Base-by-base conservation (phyloP, 768 basidiomycete species). In the Paxillus ammoniavirescens region DNA sequence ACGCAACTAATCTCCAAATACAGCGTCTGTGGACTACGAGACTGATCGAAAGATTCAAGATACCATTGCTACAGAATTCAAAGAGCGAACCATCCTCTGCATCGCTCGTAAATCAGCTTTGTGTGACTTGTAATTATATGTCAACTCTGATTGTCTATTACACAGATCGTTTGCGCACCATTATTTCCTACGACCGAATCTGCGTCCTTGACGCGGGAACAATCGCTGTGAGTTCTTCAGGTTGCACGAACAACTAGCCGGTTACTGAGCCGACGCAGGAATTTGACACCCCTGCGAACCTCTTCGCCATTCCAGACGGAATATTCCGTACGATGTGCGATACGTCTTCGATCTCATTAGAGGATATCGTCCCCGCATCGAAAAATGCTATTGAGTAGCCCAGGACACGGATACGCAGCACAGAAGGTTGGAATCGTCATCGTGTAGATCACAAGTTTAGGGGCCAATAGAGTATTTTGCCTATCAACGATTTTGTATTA, bases 31-130 rank as follows among this genome's bases (percentile, higher is more conserved):
- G 28, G 91, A 93, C 61, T 89, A 86, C 60, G 91, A 91, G 70
- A 95, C 92, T 0, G 94, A 97, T 72, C 75, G 84, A 53, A 91
- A 90, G 67, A 93, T 98, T 55, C 94, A 97, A 65, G 81, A 89
- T 57, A 96, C 94, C 5, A 96, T 98, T 57, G 80, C 90, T 1
- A 76, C 77, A 46, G 87, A 89, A 73, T 98, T 96, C 74, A 73
- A 78, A 42, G 86, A 93, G 67, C 84, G 86, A 58, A 96, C 94
- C 0, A 81, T 95, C 50, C 71, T 95, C 14, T 93, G 89, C 69
- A 94, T 95, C 56, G 90, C 90, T 55, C 91, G 87, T 89, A 61
- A 69, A 88, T 77, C 40, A 26, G 17, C 44, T 44, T 15, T 23
- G 9, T 6, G 7, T 13, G 14, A 35, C 35, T 45, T 14, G 15